Conservation (phyloP, 169 alveolate genomes). For the Cryptosporidium tyzzeri region DNA sequence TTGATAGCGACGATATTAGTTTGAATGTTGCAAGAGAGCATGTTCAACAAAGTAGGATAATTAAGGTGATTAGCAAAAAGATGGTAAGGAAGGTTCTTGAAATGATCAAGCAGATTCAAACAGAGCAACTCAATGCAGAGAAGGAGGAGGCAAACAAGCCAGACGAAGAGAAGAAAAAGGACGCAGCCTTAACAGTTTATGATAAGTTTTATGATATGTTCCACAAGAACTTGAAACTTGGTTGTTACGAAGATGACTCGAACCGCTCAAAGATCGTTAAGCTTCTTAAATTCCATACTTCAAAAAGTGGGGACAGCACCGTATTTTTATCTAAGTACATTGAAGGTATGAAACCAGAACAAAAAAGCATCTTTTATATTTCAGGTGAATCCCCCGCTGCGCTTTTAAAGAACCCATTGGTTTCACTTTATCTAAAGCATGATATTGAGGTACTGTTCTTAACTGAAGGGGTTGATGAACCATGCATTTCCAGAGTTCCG, state of each 20-base stretch:
- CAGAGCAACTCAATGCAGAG: slow-evolving; percentile 83
- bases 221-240: slow-evolving; percentile 92
- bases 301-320: slow-evolving; percentile 86
- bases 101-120: slow-evolving; percentile 83
- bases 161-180: slow-evolving; percentile 87
- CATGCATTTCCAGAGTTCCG: slow-evolving; percentile 88
- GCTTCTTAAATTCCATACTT: slow-evolving; percentile 91
- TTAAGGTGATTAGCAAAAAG: slow-evolving; percentile 95
- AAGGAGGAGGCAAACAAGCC: slow-evolving; percentile 82
- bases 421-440: slow-evolving; percentile 91
- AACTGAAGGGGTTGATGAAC: slow-evolving; percentile 95
- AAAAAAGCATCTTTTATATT: slow-evolving; percentile 92
- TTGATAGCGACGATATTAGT: slow-evolving; percentile 96
- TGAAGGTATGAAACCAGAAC: slow-evolving; percentile 93
- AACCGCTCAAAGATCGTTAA: slow-evolving; percentile 93
- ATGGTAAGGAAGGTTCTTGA: slow-evolving; percentile 96
- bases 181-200: slow-evolving; percentile 71
- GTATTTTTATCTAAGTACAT: slow-evolving; percentile 91
- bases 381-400: slow-evolving; percentile 86
- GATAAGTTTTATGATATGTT: slow-evolving; percentile 92
- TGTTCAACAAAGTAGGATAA: slow-evolving; percentile 93
- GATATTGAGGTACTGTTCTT: slow-evolving; percentile 94
- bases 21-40: slow-evolving; percentile 95
- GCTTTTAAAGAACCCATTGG: slow-evolving; percentile 90
- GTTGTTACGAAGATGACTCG: slow-evolving; percentile 95